These are phyloP conservation scores for Arachnopeziza araneosa DNA, from an alignment of 2,329 filamentous ascomycete species.

Conservation along the genomic window DNA sequence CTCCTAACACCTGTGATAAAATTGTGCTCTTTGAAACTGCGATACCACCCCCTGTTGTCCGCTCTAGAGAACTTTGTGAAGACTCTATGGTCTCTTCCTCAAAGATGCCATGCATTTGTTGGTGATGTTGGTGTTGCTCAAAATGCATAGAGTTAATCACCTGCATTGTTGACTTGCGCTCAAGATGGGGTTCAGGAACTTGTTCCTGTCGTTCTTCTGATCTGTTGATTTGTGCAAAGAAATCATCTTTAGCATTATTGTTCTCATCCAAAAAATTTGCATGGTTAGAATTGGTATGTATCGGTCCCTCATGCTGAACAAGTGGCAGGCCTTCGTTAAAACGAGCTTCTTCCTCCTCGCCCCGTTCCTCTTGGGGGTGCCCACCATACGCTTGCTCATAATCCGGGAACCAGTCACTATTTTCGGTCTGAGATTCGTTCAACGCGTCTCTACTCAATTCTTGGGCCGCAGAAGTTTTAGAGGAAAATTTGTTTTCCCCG, in stretches of 20 bases:
- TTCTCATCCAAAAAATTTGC: conserved; percentile 34
- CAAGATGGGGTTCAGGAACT: conserved; percentile 34
- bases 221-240: conserved; percentile 44
- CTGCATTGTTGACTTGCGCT: conserved; percentile 66
- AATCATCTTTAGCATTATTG: conserved; percentile 45
- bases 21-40: conserved; percentile 24
- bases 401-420: neutral
- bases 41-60: conserved; percentile 21
- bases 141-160: conserved; percentile 49
- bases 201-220: conserved; percentile 26
- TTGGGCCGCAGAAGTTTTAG: conserved; percentile 22
- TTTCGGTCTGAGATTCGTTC: neutral
- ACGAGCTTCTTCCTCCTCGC: conserved; percentile 45
- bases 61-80: conserved; percentile 16
- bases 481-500: conserved; percentile 41
- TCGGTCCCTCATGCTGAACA: conserved; percentile 35
- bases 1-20: conserved; percentile 21
- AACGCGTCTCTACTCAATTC: neutral
- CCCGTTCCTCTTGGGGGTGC: conserved; percentile 33
- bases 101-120: conserved; percentile 12
- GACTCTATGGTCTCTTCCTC: conserved; percentile 13
- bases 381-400: conserved; percentile 22
- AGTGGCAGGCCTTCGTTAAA: conserved; percentile 68
- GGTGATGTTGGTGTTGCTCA: conserved; percentile 3
- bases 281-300: conserved; percentile 13